Base-by-base conservation (phyloP, 805 yeast species). In the Scheffersomyces stipitis region DNA sequence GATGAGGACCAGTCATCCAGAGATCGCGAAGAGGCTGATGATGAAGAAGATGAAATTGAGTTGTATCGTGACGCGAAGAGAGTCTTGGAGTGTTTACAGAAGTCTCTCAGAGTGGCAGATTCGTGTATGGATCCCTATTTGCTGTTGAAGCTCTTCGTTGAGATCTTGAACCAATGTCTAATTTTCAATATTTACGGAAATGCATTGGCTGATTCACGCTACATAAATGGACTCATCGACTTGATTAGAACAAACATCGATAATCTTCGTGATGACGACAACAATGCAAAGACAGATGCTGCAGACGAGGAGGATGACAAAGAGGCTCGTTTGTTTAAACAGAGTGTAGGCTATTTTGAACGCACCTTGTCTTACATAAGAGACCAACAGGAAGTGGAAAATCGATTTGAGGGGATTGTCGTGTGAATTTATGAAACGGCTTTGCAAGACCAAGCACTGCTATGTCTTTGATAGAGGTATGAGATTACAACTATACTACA, bases 51-150 rank as follows among this genome's bases (percentile, higher is more conserved):
- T 5, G 42, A 37, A n/a, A 22, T 31, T 5, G 18, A 10, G 15
- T 51, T 62, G n/a, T 64, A 59, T 40, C 49, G 59, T 18, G 80
- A 74, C 46, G 71, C 69, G 26, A 86, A 86, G 52, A 71, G 96
- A 26, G 96, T 91, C 1, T 66, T 91, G 54, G 98, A 93, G 54
- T 89, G 96, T 58, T 71, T 91, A 30, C 96, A 89, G 59, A 80
- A 91, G 48, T 80, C 97, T 1, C 60, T 91, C 13, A 71, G 97
- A 30, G 87, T 88, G 5, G 96, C 97, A 0, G 98, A 93, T 58
- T 84, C 93, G n/a, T 86, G 93, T 39, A 82, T 90, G 81, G 98
- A 91, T 54, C 73, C 73, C 5, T 66, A 62, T 42, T 83, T 80
- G 31, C 84, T 88, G 24, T 69, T 85, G 38, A 91, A 87, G 60